These are phyloP conservation scores for Ophiostoma tasmaniense DNA, from an alignment of 2,329 filamentous ascomycete genomes.

Conservation along the genomic window DNA sequence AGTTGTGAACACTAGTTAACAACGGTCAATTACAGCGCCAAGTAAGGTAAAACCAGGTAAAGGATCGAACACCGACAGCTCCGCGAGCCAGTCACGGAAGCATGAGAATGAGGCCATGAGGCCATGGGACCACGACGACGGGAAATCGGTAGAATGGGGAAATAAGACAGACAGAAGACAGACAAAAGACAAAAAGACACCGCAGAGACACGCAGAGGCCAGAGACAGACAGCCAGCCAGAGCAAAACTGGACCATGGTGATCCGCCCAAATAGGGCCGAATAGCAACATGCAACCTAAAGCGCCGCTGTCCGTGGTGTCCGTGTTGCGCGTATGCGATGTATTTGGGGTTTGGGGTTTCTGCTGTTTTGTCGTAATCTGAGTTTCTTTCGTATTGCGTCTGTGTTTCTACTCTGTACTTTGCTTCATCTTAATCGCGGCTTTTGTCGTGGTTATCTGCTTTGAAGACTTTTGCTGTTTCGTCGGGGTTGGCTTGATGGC, in stretches of 20 bases:
- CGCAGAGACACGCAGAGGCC: not conserved
- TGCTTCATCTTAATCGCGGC: not conserved
- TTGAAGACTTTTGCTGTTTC: not conserved
- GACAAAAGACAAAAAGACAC: not conserved
- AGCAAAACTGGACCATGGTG: constrained; percentile 14
- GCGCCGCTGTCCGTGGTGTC: not conserved
- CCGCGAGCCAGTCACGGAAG: not conserved
- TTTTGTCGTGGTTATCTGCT: not conserved
- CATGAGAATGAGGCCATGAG: not conserved
- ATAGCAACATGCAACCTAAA: constrained; percentile 21
- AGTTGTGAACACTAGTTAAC: not conserved
- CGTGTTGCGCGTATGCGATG: not conserved
- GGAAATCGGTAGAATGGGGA: not conserved
- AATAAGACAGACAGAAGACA: not conserved
- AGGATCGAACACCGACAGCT: not conserved
- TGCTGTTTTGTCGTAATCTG: not conserved
- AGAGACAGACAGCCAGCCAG: not conserved
- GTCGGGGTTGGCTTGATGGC: not conserved
- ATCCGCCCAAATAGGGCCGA: constrained; percentile 23
- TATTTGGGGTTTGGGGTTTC: not conserved
- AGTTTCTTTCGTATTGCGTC: not conserved
- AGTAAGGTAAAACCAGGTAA: not conserved
- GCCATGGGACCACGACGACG: not conserved
- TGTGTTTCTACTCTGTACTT: not conserved
- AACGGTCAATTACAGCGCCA: not conserved